Conservation (phyloP, 2,329 filamentous ascomycete genomes). For the Amesomyces nigricolor region DNA sequence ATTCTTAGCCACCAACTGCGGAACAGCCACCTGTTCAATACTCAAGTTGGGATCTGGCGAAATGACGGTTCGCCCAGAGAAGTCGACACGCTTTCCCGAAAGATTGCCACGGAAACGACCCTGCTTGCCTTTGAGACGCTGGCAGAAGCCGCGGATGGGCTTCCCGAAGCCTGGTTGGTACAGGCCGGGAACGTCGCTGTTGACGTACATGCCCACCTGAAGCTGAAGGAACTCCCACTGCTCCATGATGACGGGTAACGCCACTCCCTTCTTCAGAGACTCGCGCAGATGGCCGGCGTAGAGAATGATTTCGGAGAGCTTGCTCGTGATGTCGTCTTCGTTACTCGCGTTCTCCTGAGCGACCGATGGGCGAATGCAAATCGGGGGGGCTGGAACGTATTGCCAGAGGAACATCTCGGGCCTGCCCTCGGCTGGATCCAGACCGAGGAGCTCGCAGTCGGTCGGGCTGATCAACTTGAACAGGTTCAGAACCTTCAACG, state of each 20-base stretch:
- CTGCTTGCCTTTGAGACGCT: slow-evolving; percentile 93
- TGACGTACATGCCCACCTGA: slow-evolving; percentile 96
- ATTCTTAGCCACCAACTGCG: slow-evolving; percentile 87
- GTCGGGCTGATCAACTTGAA: slow-evolving; percentile 80
- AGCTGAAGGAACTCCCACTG: slow-evolving; percentile 97
- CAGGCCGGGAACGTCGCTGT: slow-evolving; percentile 91
- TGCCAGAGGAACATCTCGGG: slow-evolving; percentile 99
- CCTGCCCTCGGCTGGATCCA: slow-evolving; percentile 78
- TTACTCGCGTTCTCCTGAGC: slow-evolving; percentile 89
- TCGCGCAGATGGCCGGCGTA: slow-evolving; percentile 83
- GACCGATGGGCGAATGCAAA: slow-evolving; percentile 90
- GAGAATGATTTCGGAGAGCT: slow-evolving; percentile 93
- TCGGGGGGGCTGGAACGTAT: slow-evolving; percentile 86
- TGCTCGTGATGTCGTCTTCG: slow-evolving; percentile 94
- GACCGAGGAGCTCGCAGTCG: slow-evolving; percentile 86
- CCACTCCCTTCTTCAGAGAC: slow-evolving; percentile 74
- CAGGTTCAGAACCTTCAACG: slow-evolving; percentile 79
- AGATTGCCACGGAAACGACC: slow-evolving; percentile 95
- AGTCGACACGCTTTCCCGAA: slow-evolving; percentile 97
- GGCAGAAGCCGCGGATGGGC: slow-evolving; percentile 86
- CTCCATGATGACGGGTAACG: slow-evolving; percentile 88
- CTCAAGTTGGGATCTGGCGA: slow-evolving; percentile 92
- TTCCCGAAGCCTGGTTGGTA: slow-evolving; percentile 83
- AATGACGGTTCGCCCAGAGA: slow-evolving; percentile 95
- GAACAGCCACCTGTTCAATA: slow-evolving; percentile 90